phyloP scores from a whole-genome alignment of 2,329 filamentous ascomycete genomes.

The Ophiostoma angusticollis region DNA sequence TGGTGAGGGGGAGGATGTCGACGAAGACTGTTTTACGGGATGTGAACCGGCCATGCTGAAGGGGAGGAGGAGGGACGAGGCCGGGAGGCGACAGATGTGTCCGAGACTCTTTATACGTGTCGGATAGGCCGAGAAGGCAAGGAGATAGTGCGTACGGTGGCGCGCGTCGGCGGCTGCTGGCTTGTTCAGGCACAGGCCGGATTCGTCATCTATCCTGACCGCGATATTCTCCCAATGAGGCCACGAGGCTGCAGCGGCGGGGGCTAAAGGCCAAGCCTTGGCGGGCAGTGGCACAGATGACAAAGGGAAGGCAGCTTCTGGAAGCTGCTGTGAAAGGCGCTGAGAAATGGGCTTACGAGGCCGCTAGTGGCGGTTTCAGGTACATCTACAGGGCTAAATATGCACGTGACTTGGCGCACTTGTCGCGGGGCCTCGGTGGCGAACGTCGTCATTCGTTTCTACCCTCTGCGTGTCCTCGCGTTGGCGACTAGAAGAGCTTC shows the following conservation, averaged over 20 bases:
- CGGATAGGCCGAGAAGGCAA: background rate
- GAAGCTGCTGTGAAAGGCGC: background rate
- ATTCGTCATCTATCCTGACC: conserved; percentile 9
- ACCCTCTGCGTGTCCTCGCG: too few species aligned
- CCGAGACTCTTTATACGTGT: background rate
- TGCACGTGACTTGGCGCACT: conserved; percentile 13
- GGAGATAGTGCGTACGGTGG: background rate
- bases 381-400: background rate
- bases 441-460: too few species aligned
- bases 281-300: background rate
- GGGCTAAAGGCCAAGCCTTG: conserved; percentile 1
- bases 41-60: conserved; percentile 35
- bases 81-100: background rate
- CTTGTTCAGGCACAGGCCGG: conserved; percentile 2
- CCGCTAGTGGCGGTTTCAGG: background rate
- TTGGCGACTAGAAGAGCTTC: background rate
- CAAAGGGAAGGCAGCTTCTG: conserved; percentile 5
- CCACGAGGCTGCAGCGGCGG: conserved; percentile 5
- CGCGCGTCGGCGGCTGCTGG: background rate
- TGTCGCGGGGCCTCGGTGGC: conserved; percentile 6
- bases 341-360: background rate
- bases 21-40: background rate
- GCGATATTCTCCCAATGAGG: background rate
- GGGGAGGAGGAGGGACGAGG: background rate
- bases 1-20: conserved; percentile 21